Base-by-base conservation (phyloP, 805 yeast genomes). In the Yarrowia divulgata region DNA sequence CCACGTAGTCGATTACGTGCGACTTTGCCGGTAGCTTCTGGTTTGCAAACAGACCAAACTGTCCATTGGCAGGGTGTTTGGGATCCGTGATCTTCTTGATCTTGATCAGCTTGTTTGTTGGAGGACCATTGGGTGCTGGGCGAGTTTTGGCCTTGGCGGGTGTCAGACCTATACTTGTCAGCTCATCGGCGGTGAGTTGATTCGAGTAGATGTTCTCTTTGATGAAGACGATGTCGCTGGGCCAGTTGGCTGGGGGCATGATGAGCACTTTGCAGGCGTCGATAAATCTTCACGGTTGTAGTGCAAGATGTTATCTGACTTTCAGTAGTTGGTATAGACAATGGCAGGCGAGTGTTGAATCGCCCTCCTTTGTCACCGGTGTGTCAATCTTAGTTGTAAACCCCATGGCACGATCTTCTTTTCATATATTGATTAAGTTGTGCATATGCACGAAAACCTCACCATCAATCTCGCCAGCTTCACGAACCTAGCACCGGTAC, bases 41-140 rank as follows among this genome's bases (percentile, higher is more conserved):
- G 43, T 71, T 42, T 8, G 74, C 73, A 69, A 72, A 73, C 46
- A 73, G 69, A 4, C 74, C 74, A 55, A 19, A 69, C 48, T 73
- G 74, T 2, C 74, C 74, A 54, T 46, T 62, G 0, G 74, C 74
- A 14, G 74, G 74, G 42, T 73, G 74, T 9, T 62, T 54, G 2
- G 70, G 58, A 35, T 71, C 73, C 8, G 64, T 29, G 37, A 73
- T 73, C 45, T 58, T 60, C 52, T 70, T 70, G 62, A 72, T 72
- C 42, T 67, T 69, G n/a, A 72, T 73, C 8, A 66, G 57, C 9
- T 50, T 54, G 42, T 37, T 43, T 29, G 71, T 69, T 8, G 45
- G 39, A 19, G 70, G 70, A 12, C 48, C 63, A 23, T 49, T 63
- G 3, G 57, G 55, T 3, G 39, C 23, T 23, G 68, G 68, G 4